Evolutionary conservation across 2,329 filamentous ascomycete species (phyloP), one percentile per base, ranked within the genome.

Genomic region (Cordyceps fumosorosea): DNA sequence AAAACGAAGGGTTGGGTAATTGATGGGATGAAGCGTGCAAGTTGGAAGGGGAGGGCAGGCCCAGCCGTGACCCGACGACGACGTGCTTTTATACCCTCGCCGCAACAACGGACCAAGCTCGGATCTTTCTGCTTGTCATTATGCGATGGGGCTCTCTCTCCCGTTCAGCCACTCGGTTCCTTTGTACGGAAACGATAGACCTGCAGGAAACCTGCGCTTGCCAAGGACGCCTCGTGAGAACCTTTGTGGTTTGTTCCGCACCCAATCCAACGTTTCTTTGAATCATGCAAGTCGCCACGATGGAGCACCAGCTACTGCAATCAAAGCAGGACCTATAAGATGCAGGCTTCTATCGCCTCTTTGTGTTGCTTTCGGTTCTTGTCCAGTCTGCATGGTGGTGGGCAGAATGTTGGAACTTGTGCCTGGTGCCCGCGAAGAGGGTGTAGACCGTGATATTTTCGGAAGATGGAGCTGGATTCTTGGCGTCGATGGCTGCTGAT

Each of bases 161-260:
- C 57, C 37, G 2, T 47, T 22, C 50, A 55, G 32, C 52, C 51
- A 54, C 51, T 16, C 42, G 42, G 18, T 24, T 48, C n/a, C 24
- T 42, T 51, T 42, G 45, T 51, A 42, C 34, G 37, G 34, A 56
- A 29, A 44, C 22, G 45, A 59, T 42, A 22, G 6, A 29, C 16
- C 16, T 24, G 51, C 32, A 44, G 11, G n/a, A 29, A 51, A 32
- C 29, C 22, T 62, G 51, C 40, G 22, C 8, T 26, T 54, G 61
- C 61, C 61, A 63, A 63, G 61, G 34, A 5, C 55, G 59, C 54
- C 55, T 59, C 61, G 55, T 55, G 61, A 63, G 61, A 63, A 63
- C 61, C 61, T 47, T 60, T 60, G 50, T 63, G 62, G 56, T 47
- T 20, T 55, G 55, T 58, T 47, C 40, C 12, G 34, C 44, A 18